Base-by-base conservation (phyloP, 306 rosid species). In the Crataegus laevigata region DNA sequence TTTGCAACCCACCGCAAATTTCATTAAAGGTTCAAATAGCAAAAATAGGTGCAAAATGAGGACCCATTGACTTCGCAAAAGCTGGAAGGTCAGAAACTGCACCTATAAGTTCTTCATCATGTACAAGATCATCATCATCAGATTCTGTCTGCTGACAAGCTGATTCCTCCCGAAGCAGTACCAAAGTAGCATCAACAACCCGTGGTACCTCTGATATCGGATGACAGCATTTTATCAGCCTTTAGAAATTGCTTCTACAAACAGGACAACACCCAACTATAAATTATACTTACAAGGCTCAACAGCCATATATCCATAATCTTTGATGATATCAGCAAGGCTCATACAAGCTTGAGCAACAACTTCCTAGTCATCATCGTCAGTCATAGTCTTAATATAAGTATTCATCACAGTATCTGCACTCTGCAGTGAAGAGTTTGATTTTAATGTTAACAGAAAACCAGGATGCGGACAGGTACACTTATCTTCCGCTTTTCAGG, bases 21-120 rank as follows among this genome's bases (percentile, higher is more conserved):
- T 93, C 98, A 90, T 88, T 47, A 92, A 81, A 50, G 96, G 98
- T 73, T 93, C 98, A 81, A 90, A 96, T 52, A 96, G 87, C 92
- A 83, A 96, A 91, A 52, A 90, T 90, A 66, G 98, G 90, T 77
- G 92, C 98, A 80, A 96, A 96, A 76, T 92, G 92, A 84, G 92
- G 82, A 77, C 99, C 97, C 99, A 96, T 89, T 72, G 94, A 74
- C 88, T 92, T 92, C 19, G 99, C 99, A 82, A 90, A 88, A 69
- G 96, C 98, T 67, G 99, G 99, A 74, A 92, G 93, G 83, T 96
- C 99, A 72, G 96, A 92, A 78, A 96, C 98, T 42, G 98, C 98
- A 74, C 92, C 99, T 97, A 96, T 92, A 40, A 96, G 97, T 42
- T 90, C 89, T 88, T 92, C 98, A 71, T 96, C 96, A 12, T 92